Evolutionary conservation across 208 protist genomes (phyloP).

Genomic region (Crithidia acanthocephali): DNA sequence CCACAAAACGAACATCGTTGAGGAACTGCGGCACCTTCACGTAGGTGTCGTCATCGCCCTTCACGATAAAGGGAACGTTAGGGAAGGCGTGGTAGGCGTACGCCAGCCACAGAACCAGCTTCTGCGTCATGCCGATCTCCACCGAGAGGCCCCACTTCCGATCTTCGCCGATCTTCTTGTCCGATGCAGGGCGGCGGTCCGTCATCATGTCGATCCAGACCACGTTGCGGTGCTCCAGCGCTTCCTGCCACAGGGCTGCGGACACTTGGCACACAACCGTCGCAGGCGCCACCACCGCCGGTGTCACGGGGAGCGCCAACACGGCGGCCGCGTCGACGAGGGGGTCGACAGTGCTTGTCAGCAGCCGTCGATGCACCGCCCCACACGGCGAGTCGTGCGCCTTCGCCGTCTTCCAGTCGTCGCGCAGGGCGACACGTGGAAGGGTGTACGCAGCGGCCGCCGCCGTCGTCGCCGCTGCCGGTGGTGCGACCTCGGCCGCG

Average conservation of each 20-base stretch:
- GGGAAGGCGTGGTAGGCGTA: slow-evolving; percentile 38
- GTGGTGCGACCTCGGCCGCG: not conserved
- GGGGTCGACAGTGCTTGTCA: not conserved
- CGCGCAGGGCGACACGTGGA: not conserved
- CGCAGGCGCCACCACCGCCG: slow-evolving; percentile 6
- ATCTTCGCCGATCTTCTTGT: slow-evolving; percentile 36
- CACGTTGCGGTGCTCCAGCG: slow-evolving; percentile 26
- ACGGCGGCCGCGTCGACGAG: not conserved
- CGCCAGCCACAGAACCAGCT: slow-evolving; percentile 47
- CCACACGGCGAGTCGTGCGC: not conserved
- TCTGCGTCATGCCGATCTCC: slow-evolving; percentile 50
- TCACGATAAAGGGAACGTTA: slow-evolving; percentile 38
- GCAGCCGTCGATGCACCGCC: too few species aligned
- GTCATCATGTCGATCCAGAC: slow-evolving; percentile 37
- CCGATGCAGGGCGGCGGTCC: slow-evolving; percentile 32
- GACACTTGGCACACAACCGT: slow-evolving; percentile 34
- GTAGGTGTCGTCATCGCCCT: slow-evolving; percentile 61
- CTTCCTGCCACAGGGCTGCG: slow-evolving; percentile 31
- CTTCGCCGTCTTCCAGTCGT: not conserved
- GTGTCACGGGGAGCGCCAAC: slow-evolving; percentile 7
- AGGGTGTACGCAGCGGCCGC: not conserved
- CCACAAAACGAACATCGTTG: slow-evolving; percentile 31
- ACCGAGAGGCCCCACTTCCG: slow-evolving; percentile 37
- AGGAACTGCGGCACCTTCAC: slow-evolving; percentile 56
- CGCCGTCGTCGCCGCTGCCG: not conserved